phyloP scores from a whole-genome alignment of 1,139 yeast species.

The Yamadazyma triangularis region DNA sequence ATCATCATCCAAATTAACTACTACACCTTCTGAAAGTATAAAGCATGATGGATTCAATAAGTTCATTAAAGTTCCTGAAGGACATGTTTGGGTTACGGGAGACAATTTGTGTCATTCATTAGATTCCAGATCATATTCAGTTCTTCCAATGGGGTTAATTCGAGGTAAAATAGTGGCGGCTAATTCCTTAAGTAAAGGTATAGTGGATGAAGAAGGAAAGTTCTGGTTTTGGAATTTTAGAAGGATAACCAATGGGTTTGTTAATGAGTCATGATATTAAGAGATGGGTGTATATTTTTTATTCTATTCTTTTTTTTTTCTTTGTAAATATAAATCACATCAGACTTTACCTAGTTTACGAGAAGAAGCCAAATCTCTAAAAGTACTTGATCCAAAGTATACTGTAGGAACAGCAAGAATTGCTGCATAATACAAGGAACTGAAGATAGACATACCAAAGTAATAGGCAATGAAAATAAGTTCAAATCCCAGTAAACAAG shows the following conservation, averaged over 20 bases:
- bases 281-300: background rate
- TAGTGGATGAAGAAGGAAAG: constrained; percentile 20
- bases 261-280: constrained; percentile 11
- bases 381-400: constrained; percentile 65
- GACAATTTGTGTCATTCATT: constrained; percentile 86
- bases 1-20: constrained; percentile 49
- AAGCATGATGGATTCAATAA: constrained; percentile 49
- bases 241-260: constrained; percentile 44
- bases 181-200: constrained; percentile 36
- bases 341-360: constrained; percentile 28
- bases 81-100: constrained; percentile 97
- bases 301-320: constrained; percentile 1
- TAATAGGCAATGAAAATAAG: constrained; percentile 63
- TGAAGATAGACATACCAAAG: constrained; percentile 66
- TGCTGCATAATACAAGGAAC: constrained; percentile 52
- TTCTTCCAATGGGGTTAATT: constrained; percentile 80
- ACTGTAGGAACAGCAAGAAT: constrained; percentile 54
- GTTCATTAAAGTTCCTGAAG: constrained; percentile 70
- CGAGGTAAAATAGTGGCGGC: constrained; percentile 85
- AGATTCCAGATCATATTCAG: constrained; percentile 87
- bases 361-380: constrained; percentile 27
- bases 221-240: constrained; percentile 51
- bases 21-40: constrained; percentile 22
- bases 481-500: constrained; percentile 57
- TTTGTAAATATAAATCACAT: too few species aligned